phyloP scores from a whole-genome alignment of 2,329 filamentous ascomycete genomes.

The Orbilia brochopaga region DNA sequence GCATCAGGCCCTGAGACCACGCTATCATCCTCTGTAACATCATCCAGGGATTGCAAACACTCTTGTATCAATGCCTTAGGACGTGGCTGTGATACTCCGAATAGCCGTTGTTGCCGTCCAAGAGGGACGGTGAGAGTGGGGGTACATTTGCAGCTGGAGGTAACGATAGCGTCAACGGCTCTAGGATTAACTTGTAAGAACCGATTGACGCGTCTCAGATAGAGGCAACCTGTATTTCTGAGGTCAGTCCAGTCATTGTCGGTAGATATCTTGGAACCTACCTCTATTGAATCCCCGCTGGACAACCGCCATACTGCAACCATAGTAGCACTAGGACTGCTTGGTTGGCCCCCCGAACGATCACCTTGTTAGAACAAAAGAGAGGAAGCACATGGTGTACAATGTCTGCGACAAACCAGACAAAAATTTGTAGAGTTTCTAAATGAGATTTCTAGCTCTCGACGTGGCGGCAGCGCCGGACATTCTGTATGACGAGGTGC shows the following conservation, averaged over 20 bases:
- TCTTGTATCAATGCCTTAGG: not conserved
- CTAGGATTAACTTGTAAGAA: not conserved
- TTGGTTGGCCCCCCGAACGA: too few species aligned
- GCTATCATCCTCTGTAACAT: slow-evolving; percentile 17
- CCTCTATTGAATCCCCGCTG: slow-evolving; percentile 1
- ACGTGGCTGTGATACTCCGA: slow-evolving; percentile 2
- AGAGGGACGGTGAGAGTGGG: too few species aligned
- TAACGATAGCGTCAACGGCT: not conserved
- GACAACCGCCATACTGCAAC: not conserved
- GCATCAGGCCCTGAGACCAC: slow-evolving; percentile 30
- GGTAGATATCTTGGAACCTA: not conserved
- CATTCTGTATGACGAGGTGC: too few species aligned
- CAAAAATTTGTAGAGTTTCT: too few species aligned
- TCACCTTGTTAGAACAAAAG: too few species aligned
- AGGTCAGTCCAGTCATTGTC: not conserved
- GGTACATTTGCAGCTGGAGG: too few species aligned
- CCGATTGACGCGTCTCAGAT: not conserved
- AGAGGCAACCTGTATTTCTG: not conserved
- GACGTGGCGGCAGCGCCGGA: not conserved
- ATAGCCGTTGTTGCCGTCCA: not conserved
- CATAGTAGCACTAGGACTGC: not conserved
- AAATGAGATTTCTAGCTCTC: too few species aligned
- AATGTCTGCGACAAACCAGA: too few species aligned
- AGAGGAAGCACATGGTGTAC: too few species aligned
- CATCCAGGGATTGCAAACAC: too few species aligned